Evolutionary conservation across 257 asterid genomes (phyloP), one percentile per base, ranked within the genome.

Genomic region (Ballota nigra): DNA sequence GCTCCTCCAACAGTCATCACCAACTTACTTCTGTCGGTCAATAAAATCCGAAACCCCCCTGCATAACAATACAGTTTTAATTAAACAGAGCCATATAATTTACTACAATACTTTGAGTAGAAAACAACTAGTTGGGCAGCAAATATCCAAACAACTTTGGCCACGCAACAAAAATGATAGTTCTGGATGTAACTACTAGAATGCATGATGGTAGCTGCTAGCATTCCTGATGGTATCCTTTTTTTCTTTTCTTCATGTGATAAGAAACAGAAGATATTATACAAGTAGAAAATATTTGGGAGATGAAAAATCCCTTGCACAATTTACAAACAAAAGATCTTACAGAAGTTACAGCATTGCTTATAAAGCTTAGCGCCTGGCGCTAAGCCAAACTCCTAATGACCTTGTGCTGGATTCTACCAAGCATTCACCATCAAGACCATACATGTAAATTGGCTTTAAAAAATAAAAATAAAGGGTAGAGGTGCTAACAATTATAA

Each of bases 1-100:
- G 76, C 96, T 78, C 98, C 99, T 63, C 99, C 99, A 69, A 95
- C 82, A 51, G 97, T 86, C 99, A 95, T 95, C 45, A 80, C 77
- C 83, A 95, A 75, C 78, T 80, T 88, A 82, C 97, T 83, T 83
- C 92, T 86, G 83, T 95, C 99, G 45, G 89, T 90, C 87, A 95
- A 82, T 34, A 95, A 77, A 81, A 80, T 71, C 76, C 93, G 85
- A 69, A 88, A 75, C 5, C 99, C 98, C 64, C 96, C 99, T 91
- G 92, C 77, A 81, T 28, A 69, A 71, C 63, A 73, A 29, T 12
- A 66, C 11, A 47, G 63, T 45, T 47, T 40, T 28, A 77, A 64
- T 11, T 20, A 74, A 69, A 61, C 2, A 74, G 57, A 68, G 62
- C 6, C 23, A 63, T 8, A 58, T 28, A 16, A 22, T 15, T 8